Base-by-base conservation (phyloP, 2,329 filamentous ascomycete genomes). In the Hortaea sp. region DNA sequence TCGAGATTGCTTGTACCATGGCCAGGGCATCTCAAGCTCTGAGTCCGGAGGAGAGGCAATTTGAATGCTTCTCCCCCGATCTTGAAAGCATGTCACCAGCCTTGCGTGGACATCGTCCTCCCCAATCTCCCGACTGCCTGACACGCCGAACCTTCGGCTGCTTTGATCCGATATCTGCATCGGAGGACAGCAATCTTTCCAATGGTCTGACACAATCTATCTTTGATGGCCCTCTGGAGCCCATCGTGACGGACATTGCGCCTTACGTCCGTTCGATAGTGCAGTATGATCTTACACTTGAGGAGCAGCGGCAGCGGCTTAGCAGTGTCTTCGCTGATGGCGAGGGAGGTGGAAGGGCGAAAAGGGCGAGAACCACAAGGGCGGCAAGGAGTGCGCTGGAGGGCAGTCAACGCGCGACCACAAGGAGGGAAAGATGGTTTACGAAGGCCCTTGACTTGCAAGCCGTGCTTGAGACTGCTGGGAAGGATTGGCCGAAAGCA, bases 241-340 rank as follows among this genome's bases (percentile, higher is more conserved):
- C 82, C 13, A 78, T 95, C 30, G 74, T 78, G 0, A 69, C 82
- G 9, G 92, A 98, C 52, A 72, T 97, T 1, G 89, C 88, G 0
- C 92, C 94, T 0, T 97, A 87, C 63, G 78, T 97, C n/a, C 84
- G 94, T 7, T 75, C 76, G 34, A 97, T 98, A 49, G 81, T 90
- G 1, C 74, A 81, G 0, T 85, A 83, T 59, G 90, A 97, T 56
- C 69, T 79, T 13, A 74, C 73, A 1, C 74, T 92, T 1, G 83
- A 88, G 57, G 71, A 79, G 50, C 78, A 87, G 52, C 77, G 87
- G 7, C 62, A 77, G 6, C 74, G 75, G 12, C 65, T 85, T 7
- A 79, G 78, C 53, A 79, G 72, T 45, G 63, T 88, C 1, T 66
- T 85, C 9, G 79, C 76, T 44, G 76, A 81, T 51, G 77, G 76